These are phyloP conservation scores for Cyberlindnera euphorbiae DNA, from an alignment of 805 yeast genomes.

Conservation along the genomic window DNA sequence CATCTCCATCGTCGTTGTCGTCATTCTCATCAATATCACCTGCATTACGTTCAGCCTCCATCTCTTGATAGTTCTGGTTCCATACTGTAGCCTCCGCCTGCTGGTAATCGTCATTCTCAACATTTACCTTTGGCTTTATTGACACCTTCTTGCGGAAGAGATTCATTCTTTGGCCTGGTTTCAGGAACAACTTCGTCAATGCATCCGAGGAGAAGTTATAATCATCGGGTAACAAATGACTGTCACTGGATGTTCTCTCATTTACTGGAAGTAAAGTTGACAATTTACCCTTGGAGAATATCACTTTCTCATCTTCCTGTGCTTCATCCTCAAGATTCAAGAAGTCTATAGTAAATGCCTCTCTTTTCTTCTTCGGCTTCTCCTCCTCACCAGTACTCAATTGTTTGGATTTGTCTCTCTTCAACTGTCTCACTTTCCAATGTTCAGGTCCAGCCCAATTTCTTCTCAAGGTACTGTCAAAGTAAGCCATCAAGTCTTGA, in stretches of 20 bases:
- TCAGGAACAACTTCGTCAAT: conserved; percentile 61
- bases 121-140: neutral
- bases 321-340: conserved; percentile 20
- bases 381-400: conserved; percentile 6
- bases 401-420: conserved; percentile 19
- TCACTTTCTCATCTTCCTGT: conserved; percentile 30
- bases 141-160: conserved; percentile 21
- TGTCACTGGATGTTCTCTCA: conserved; percentile 37
- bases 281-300: conserved; percentile 33
- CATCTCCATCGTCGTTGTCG: conserved; percentile 9
- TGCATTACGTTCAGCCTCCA: conserved; percentile 31
- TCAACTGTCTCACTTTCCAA: conserved; percentile 74
- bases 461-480: conserved; percentile 60
- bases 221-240: conserved; percentile 66
- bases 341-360: conserved; percentile 40
- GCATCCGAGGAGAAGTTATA: conserved; percentile 64
- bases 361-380: conserved; percentile 28
- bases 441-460: conserved; percentile 93
- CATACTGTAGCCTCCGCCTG: conserved; percentile 65
- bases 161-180: conserved; percentile 49
- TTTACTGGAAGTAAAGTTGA: conserved; percentile 38
- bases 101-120: conserved; percentile 19
- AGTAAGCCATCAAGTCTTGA: conserved; percentile 68
- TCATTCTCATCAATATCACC: conserved; percentile 26
- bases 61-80: conserved; percentile 50